Evolutionary conservation across 2,329 filamentous ascomycete genomes (phyloP).

Genomic region (Hymenoscyphus linearis): DNA sequence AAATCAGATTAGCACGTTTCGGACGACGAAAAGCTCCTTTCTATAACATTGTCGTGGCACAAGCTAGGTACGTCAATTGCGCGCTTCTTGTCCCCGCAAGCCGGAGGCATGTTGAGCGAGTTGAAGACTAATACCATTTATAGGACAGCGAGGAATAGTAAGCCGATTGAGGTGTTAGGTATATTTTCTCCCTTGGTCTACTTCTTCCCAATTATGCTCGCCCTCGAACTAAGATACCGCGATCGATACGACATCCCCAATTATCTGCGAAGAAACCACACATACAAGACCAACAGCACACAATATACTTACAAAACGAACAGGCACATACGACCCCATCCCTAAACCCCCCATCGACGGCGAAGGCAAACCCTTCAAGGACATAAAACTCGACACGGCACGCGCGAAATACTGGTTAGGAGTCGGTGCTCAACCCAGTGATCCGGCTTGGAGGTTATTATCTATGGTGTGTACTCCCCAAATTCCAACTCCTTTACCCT

Average conservation of each 20-base stretch:
- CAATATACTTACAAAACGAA: not conserved
- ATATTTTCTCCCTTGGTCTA: constrained; percentile 15
- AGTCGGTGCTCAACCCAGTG: constrained; percentile 90
- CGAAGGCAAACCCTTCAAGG: constrained; percentile 74
- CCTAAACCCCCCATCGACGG: constrained; percentile 55
- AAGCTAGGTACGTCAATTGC: constrained; percentile 64
- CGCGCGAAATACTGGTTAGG: constrained; percentile 94
- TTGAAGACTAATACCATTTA: not conserved
- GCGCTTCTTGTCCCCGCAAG: not conserved
- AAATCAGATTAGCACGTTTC: constrained; percentile 90
- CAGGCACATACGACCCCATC: constrained; percentile 62
- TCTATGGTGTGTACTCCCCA: constrained; percentile 56
- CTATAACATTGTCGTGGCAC: constrained; percentile 95
- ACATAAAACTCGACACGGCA: constrained; percentile 77
- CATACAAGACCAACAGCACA: not conserved
- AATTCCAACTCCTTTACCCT: not conserved
- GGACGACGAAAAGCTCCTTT: constrained; percentile 83
- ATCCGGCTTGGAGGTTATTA: constrained; percentile 81
- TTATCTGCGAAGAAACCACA: not conserved
- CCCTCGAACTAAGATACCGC: not conserved
- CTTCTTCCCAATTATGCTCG: not conserved
- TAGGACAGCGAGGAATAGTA: constrained; percentile 80
- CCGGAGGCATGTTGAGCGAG: too few species aligned
- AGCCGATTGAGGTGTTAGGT: constrained; percentile 87
- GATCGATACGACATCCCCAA: not conserved